These are phyloP conservation scores for Ceratocystiopsis sp. DNA, from an alignment of 2,329 filamentous ascomycete genomes.

Conservation along the genomic window DNA sequence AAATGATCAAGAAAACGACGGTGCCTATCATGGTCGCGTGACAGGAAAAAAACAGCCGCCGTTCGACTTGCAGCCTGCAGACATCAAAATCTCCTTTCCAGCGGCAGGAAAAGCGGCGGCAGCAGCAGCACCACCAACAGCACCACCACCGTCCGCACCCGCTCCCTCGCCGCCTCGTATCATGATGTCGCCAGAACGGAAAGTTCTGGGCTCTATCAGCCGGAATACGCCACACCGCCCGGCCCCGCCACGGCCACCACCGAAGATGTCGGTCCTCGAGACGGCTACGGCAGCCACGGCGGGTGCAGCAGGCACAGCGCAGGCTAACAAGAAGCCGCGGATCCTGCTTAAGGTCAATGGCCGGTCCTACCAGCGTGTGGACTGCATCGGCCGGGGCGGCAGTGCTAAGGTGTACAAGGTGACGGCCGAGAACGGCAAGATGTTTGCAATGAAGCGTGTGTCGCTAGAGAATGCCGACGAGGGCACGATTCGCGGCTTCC, in stretches of 20 bases:
- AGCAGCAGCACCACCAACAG: neutral
- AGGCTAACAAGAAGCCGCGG: conserved; percentile 51
- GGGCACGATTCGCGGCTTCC: conserved; percentile 66
- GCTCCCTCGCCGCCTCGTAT: neutral
- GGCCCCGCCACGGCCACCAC: conserved; percentile 63
- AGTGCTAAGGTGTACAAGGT: conserved; percentile 92
- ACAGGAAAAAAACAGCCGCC: too few species aligned
- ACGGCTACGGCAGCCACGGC: conserved; percentile 69
- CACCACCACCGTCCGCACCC: neutral
- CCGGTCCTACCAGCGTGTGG: conserved; percentile 75
- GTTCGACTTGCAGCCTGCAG: neutral
- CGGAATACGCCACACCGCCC: conserved; percentile 60
- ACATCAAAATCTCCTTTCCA: neutral
- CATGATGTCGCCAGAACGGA: conserved; percentile 28
- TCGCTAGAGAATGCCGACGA: conserved; percentile 83
- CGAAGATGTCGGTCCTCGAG: conserved; percentile 94
- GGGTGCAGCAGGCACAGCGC: conserved; percentile 59
- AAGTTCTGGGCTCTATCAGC: conserved; percentile 34
- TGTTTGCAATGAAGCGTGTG: conserved; percentile 86
- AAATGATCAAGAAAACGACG: conserved; percentile 75
- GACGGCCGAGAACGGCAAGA: conserved; percentile 90
- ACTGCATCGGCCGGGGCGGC: conserved; percentile 80
- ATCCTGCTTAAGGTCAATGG: conserved; percentile 80
- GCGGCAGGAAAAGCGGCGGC: neutral
- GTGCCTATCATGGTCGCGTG: conserved; percentile 36